A percentile compares a stretch with the other conserved stretches of the same genome.
Conservation (phyloP, 495 filamentous ascomycete genomes). For the Entonaema liquescens region DNA sequence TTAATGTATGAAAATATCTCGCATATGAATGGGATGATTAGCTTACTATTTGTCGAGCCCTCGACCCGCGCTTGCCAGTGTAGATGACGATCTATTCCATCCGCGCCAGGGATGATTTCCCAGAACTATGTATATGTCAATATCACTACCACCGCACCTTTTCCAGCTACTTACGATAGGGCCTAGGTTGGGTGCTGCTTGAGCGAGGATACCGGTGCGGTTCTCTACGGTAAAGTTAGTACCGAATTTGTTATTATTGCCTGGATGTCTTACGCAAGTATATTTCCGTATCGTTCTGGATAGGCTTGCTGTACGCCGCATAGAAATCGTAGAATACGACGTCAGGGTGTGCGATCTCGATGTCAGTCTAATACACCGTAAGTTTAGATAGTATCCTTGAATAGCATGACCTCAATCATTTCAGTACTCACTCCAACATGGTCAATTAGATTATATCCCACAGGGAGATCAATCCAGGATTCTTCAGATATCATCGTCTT, state of each 20-base stretch:
- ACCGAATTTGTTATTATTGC: conserved; percentile 19
- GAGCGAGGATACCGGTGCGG: conserved; percentile 63
- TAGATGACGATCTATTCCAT: conserved; percentile 65
- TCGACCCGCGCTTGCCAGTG: conserved; percentile 66
- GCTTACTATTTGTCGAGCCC: conserved; percentile 47
- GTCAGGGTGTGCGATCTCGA: conserved; percentile 62
- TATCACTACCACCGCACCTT: neutral
- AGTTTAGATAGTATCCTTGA: neutral
- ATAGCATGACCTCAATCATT: neutral
- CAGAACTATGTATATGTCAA: conserved; percentile 45
- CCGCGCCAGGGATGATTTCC: conserved; percentile 57
- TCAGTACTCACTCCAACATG: conserved; percentile 59
- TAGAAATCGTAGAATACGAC: conserved; percentile 66
- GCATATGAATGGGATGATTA: neutral
- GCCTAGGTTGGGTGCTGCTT: conserved; percentile 66
- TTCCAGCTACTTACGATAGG: conserved; percentile 50
- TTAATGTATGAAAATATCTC: neutral
- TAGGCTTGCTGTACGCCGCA: conserved; percentile 54
- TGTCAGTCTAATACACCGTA: conserved; percentile 53
- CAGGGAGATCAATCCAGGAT: conserved; percentile 70
- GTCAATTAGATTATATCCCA: conserved; percentile 70
- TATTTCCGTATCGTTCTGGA: conserved; percentile 35
- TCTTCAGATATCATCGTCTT: conserved; percentile 52
- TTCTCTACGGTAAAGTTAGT: conserved; percentile 48
- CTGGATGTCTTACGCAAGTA: conserved; percentile 30